Percentiles rank a stretch among this genome's conserved stretches.
phyloP scores from a whole-genome alignment of 169 alveolate genomes.

The Plasmodium berghei region DNA sequence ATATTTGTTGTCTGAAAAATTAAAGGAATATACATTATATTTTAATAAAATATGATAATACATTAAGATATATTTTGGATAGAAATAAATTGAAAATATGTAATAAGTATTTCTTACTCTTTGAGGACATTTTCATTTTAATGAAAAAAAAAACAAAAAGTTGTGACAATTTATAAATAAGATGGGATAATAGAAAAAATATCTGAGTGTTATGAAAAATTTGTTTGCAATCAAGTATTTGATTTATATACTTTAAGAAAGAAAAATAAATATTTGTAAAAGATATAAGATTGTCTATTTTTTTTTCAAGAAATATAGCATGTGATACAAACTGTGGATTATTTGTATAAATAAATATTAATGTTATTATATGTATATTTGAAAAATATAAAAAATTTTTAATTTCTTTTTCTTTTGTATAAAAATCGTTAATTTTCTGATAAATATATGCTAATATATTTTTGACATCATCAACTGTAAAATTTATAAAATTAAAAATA shows the following conservation, averaged over 20 bases:
- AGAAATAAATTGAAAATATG: not conserved
- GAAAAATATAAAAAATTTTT: slow-evolving; percentile 14
- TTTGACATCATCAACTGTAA: slow-evolving; percentile 18
- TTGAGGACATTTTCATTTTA: slow-evolving; percentile 4
- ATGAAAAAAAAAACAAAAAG: slow-evolving; percentile 28
- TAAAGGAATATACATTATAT: not conserved
- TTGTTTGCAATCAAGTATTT: not conserved
- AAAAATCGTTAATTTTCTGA: not conserved
- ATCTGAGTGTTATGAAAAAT: not conserved
- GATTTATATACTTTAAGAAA: slow-evolving; percentile 27
- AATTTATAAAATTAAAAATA: slow-evolving; percentile 12
- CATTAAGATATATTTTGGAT: not conserved
- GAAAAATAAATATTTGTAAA: slow-evolving; percentile 35
- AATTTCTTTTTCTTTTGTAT: slow-evolving; percentile 11
- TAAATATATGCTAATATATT: slow-evolving; percentile 21
- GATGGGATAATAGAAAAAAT: slow-evolving; percentile 24
- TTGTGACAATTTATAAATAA: slow-evolving; percentile 69
- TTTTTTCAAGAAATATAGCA: not conserved
- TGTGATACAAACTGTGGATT: slow-evolving; percentile 25
- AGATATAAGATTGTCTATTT: not conserved
- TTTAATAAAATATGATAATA: not conserved
- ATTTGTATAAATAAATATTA: slow-evolving; percentile 28
- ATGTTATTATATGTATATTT: slow-evolving; percentile 45
- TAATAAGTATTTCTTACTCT: slow-evolving; percentile 9
- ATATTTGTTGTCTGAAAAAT: slow-evolving; percentile 16